Conservation (phyloP, 2,329 filamentous ascomycete genomes). For the Zymoseptoria ardabiliae region DNA sequence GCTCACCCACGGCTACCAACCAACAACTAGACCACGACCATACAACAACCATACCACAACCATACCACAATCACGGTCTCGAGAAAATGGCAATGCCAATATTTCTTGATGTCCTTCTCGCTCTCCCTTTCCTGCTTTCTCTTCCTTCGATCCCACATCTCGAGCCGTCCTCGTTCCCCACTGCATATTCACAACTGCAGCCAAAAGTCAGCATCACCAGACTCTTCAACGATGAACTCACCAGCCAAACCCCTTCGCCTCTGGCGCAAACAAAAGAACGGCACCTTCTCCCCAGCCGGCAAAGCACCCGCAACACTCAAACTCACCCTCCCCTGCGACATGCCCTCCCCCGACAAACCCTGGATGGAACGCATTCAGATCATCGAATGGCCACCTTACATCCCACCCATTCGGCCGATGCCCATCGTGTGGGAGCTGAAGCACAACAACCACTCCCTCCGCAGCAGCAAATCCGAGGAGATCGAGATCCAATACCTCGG, state of each 20-base stretch:
- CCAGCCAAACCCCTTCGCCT: not conserved
- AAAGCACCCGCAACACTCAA: not conserved
- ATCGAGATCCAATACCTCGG: not conserved
- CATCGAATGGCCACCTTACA: not conserved
- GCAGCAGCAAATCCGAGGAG: not conserved
- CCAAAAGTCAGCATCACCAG: not conserved
- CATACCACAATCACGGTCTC: not conserved
- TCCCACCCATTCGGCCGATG: not conserved
- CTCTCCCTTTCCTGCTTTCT: not conserved
- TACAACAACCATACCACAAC: not conserved
- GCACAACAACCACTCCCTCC: not conserved
- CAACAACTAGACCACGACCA: not conserved
- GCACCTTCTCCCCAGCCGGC: not conserved
- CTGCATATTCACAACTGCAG: not conserved
- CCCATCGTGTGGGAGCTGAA: not conserved
- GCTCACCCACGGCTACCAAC: not conserved
- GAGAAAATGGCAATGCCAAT: not conserved
- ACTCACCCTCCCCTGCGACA: not conserved
- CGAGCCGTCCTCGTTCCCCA: not conserved
- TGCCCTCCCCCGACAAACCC: not conserved
- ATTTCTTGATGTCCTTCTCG: not conserved
- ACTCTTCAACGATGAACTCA: not conserved
- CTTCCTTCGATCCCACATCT: not conserved
- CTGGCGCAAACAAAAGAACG: not conserved
- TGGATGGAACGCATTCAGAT: not conserved